These are phyloP conservation scores for Saxophila tyrrhenica DNA, from an alignment of 495 filamentous ascomycete genomes.

Conservation along the genomic window DNA sequence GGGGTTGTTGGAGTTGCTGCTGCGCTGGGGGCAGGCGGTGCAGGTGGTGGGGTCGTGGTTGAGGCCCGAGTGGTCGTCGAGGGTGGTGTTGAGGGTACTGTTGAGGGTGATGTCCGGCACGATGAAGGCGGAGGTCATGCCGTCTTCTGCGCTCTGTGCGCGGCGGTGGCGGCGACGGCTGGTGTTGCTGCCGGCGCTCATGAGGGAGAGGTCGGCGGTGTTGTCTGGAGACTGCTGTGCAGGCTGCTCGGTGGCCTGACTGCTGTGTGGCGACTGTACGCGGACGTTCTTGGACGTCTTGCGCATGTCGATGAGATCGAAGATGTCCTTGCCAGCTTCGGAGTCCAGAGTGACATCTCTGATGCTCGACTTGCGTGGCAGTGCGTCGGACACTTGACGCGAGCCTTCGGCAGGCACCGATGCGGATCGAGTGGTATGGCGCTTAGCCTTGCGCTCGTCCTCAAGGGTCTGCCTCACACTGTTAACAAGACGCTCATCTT, in stretches of 20 bases:
- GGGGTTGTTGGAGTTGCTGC: conserved; percentile 25
- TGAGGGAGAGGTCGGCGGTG: neutral
- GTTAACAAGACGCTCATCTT: conserved; percentile 19
- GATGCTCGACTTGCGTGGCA: conserved; percentile 26
- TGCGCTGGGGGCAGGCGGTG: conserved; percentile 51
- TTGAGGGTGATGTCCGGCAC: conserved; percentile 51
- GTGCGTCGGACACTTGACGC: neutral
- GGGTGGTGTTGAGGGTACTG: too few species aligned
- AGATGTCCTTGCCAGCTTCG: conserved; percentile 16
- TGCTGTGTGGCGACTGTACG: conserved; percentile 16
- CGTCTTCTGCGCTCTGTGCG: conserved; percentile 43
- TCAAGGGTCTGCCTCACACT: conserved; percentile 26
- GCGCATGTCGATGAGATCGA: conserved; percentile 2
- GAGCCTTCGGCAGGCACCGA: neutral
- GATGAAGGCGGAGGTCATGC: conserved; percentile 77
- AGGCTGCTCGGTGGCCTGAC: neutral
- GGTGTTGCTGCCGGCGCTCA: conserved; percentile 23
- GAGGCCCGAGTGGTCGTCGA: neutral
- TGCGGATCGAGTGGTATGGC: conserved; percentile 1
- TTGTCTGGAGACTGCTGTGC: neutral
- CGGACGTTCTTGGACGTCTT: conserved; percentile 13
- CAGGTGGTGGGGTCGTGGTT: conserved; percentile 59
- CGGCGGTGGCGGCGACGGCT: conserved; percentile 26
- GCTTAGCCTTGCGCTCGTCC: conserved; percentile 20
- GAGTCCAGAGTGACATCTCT: conserved; percentile 21